phyloP scores from a whole-genome alignment of 2,329 filamentous ascomycete species.

The Colletotrichum gigasporum region DNA sequence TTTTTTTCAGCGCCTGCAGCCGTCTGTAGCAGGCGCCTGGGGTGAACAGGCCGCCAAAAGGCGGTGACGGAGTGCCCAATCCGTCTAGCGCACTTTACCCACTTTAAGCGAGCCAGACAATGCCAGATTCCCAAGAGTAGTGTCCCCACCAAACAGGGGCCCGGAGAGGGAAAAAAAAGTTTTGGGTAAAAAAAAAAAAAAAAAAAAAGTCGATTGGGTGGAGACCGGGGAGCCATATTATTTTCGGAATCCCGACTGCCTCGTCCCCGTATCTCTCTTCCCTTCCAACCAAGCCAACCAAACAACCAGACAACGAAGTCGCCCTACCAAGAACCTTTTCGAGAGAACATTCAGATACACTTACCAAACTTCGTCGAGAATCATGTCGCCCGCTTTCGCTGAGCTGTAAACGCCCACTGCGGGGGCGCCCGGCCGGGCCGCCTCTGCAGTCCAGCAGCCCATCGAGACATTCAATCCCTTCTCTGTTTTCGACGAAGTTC shows the following conservation, averaged over 20 bases:
- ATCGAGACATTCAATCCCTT: conserved; percentile 71
- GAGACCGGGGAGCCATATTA: conserved; percentile 27
- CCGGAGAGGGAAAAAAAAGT: conserved; percentile 39
- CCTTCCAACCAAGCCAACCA: conserved; percentile 43
- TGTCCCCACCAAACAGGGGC: conserved; percentile 10
- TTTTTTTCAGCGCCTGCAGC: conserved; percentile 18
- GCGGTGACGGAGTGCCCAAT: conserved; percentile 27
- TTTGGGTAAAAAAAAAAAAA: conserved; percentile 40
- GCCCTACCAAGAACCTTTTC: conserved; percentile 44
- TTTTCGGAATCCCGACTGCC: conserved; percentile 35
- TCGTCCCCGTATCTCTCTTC: conserved; percentile 36
- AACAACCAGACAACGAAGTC: conserved; percentile 72
- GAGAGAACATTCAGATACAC: conserved; percentile 43
- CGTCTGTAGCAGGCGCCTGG: conserved; percentile 10
- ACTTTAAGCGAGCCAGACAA: conserved; percentile 25
- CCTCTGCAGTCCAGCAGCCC: conserved; percentile 88
- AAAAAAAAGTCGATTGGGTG: conserved; percentile 31
- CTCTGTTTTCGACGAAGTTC: conserved; percentile 71
- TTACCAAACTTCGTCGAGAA: conserved; percentile 76
- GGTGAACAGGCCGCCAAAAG: conserved; percentile 20
- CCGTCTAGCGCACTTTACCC: conserved; percentile 4
- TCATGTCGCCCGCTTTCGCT: conserved; percentile 79
- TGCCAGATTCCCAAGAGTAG: conserved; percentile 11
- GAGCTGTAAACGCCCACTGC: conserved; percentile 93
- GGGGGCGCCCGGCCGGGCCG: conserved; percentile 57